Base-by-base conservation (phyloP, 2,329 filamentous ascomycete species). In the Colletotrichum zoysiae region DNA sequence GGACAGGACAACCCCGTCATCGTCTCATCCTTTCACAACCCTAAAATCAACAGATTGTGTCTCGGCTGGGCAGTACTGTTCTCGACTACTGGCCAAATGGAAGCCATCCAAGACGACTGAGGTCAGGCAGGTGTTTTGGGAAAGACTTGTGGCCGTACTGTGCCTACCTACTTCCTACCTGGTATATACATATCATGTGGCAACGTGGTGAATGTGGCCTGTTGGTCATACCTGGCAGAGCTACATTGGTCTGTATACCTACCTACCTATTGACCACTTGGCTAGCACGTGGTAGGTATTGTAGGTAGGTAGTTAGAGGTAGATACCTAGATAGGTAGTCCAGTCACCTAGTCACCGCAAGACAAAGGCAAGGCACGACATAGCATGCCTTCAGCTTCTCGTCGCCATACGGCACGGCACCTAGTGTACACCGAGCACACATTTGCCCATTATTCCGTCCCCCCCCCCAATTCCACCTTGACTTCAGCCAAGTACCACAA, bases 401-500 rank as follows among this genome's bases (percentile, higher is more conserved):
- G 11, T 20, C 42, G 38, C 53, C 60, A 44, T 33, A 40, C 59
- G 30, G 40, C 48, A 48, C 26, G 26, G 26, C 26, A 26, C 26
- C 26, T 26, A 26, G 1, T 63, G 55, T 46, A 33, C 67, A 51
- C 62, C n/a, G 44, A 26, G 26, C 26, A 26, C 42, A 58, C 23
- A 46, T 55, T 48, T 65, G 38, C 55, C 55, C 67, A 50, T 58
- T 26, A 26, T 26, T 26, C 26, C 26, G 26, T 26, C 26, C 26
- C 26, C 26, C 26, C 26, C 59, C 59, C 51, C 46, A 64, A 71
- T 71, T 64, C 68, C 68, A 71, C 71, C 26, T 64, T 55, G 46
- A 65, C n/a, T 30, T 51, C 23, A 30, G 3, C 3, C 23, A 30
- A 30, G 46, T 66, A 64, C 58, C 26, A 26, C 26, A 1, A 26